These are phyloP conservation scores for Trichosporon faecale DNA, from an alignment of 1,284 basidiomycete species.

Conservation along the genomic window DNA sequence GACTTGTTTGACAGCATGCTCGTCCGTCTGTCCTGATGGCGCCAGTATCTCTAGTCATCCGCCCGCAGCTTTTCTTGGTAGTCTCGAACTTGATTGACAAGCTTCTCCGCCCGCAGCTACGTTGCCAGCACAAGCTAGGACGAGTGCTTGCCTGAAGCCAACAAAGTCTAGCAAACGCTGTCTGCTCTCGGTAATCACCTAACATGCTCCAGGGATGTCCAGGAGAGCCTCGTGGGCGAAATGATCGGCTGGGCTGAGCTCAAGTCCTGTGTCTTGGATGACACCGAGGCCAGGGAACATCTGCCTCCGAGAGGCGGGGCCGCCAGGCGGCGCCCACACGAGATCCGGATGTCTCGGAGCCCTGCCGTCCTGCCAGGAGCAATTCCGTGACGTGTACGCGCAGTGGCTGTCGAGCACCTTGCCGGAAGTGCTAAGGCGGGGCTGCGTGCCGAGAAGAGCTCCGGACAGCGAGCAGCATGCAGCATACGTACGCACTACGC, in stretches of 20 bases:
- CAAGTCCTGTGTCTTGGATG: background rate
- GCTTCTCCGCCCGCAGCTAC: too few relatives aligned
- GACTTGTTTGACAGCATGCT: too few relatives aligned
- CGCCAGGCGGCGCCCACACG: background rate
- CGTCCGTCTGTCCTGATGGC: too few relatives aligned
- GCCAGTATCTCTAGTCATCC: too few relatives aligned
- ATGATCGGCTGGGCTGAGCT: background rate
- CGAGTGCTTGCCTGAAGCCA: too few relatives aligned
- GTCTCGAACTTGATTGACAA: too few relatives aligned
- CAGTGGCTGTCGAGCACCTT: background rate
- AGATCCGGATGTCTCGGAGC: background rate
- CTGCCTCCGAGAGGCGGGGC: background rate
- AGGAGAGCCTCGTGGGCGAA: background rate
- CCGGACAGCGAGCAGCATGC: background rate
- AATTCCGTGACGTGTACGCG: background rate
- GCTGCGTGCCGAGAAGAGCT: background rate
- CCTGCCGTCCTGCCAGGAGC: background rate
- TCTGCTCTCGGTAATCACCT: too few relatives aligned
- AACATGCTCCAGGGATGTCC: background rate
- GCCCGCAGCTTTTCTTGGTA: too few relatives aligned
- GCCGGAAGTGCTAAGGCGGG: background rate
- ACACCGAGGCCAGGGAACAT: background rate
- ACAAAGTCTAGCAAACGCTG: too few relatives aligned
- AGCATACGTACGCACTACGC: background rate
- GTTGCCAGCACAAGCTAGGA: too few relatives aligned